Evolutionary conservation across 2,329 filamentous ascomycete genomes (phyloP), one percentile per base, ranked within the genome.

Genomic region (Penicillium sp.): DNA sequence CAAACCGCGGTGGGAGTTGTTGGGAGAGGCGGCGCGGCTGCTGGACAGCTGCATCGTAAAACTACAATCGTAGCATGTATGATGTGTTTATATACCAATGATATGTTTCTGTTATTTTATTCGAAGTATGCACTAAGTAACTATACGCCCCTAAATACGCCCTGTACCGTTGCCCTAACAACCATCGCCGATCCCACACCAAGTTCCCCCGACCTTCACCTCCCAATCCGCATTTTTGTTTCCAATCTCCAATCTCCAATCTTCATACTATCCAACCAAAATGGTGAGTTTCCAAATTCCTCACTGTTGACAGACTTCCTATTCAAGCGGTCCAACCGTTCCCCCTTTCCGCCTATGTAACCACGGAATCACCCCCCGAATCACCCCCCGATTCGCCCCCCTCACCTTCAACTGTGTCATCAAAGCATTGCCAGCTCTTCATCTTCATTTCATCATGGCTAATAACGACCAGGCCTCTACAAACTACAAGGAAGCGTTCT

Each of bases 401-500:
- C 47, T 45, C 45, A 35, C 52, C 49, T 35, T 35, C 28, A 31
- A 33, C 43, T 41, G 19, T 42, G 42, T 51, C 43, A 38, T 42
- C 36, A 19, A 26, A 2, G 14, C 43, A 17, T 35, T 50, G 28
- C 17, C 48, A 50, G 50, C 33, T 46, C 31, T 54, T 41, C 50
- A 45, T 51, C 36, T 31, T 19, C 57, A 60, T 55, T 31, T 19
- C 57, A 60, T 55, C 43, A 61, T 62, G 58, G 51, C 55, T 61
- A 70, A 65, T 56, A 71, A 68, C 60, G 68, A 72, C 36, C 83
- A 87, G 84, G 83, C 84, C 73, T 85, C 85, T 59, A 97, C 93
- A 81, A 97, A 99, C 88, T 99, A 97, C 90, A 97, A 97, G 84
- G 94, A 99, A 88, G 94, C 94, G 67, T 99, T 99, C 80, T 92